Base-by-base conservation (phyloP, 345 rosid species). In the Linum usitatissimum region DNA sequence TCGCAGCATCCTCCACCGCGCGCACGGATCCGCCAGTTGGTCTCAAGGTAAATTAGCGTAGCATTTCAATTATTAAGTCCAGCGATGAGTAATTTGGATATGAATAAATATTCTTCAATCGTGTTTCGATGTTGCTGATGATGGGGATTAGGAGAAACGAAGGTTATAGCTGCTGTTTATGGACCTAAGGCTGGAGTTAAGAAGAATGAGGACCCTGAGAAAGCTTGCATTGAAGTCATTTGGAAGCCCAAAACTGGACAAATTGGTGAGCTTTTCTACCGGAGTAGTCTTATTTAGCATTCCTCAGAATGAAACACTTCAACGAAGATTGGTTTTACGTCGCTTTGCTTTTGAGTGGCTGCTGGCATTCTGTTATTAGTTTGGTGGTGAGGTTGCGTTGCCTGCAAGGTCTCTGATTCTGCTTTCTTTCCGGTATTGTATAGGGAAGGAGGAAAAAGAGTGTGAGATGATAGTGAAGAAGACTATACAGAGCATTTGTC, bases 21-120 rank as follows among this genome's bases (percentile, higher is more conserved):
- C 97, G 56, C 94, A 93, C 77, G 99, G 99, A 61, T 93, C 99
- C 20, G 96, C 97, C 23, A 86, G 88, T 70, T 93, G 97, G 97
- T 78, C 85, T 34, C 97, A 90, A 82, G 99, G 99, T 90, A 53
- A n/a, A 20, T 31, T 36, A 9, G 7, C 34, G 13, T 3, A 31
- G 20, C 19, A 4, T 12, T 55, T 9, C 17, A 20, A 39, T 60
- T 40, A 20, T 59, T 51, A 9, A 38, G 34, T 56, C 15, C 53
- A 6, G 15, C 61, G 51, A 2, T 53, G 8, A 45, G 19, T 31
- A 6, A 59, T 45, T 4, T 10, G 17, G 31, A 17, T 69, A 20
- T 15, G 54, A 60, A 1, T 15, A 53, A 60, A 1, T 23, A 51
- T 36, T 30, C 5, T 13, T 7, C 14, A 7, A 2, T 19, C 55